phyloP scores from a whole-genome alignment of 2,329 filamentous ascomycete species.

The Phialophora verrucosa region DNA sequence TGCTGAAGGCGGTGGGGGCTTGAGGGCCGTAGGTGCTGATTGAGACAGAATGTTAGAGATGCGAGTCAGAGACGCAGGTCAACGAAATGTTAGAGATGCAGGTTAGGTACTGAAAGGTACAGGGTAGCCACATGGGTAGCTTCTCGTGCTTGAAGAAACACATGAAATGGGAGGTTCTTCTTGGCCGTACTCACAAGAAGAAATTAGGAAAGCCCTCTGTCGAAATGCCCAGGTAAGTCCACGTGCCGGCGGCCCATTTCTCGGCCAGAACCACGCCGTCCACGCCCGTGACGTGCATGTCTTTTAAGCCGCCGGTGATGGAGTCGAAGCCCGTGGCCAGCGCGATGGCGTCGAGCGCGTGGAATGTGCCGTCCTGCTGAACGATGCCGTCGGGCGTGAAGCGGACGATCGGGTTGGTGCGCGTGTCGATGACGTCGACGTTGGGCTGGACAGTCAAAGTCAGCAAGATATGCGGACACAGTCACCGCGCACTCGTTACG shows the following conservation, averaged over 20 bases:
- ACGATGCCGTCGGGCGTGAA: constrained; percentile 50
- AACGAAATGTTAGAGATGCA: no score
- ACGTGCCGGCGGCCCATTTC: constrained; percentile 46
- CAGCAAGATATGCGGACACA: no score
- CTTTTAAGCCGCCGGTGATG: constrained; percentile 49
- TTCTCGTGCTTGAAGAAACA: no score
- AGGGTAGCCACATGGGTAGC: no score
- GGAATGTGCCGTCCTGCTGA: constrained; percentile 46
- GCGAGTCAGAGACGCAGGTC: no score
- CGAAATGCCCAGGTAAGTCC: constrained; percentile 51
- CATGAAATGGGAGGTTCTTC: neutral
- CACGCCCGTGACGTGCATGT: constrained; percentile 47
- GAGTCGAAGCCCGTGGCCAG: constrained; percentile 54
- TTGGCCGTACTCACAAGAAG: constrained; percentile 46
- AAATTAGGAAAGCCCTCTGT: constrained; percentile 55
- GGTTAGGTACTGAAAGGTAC: no score
- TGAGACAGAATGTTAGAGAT: constrained; percentile 40
- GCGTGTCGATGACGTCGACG: constrained; percentile 55
- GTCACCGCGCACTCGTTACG: no score
- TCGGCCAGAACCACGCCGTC: constrained; percentile 46
- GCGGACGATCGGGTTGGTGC: constrained; percentile 49
- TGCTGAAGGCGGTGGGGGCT: constrained; percentile 61
- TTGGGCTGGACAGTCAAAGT: constrained; percentile 51
- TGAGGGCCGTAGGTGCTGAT: constrained; percentile 60
- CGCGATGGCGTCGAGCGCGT: constrained; percentile 50